Percentiles rank a stretch among this genome's conserved stretches.
phyloP scores from a whole-genome alignment of 1,284 basidiomycete genomes.

The Malassezia globosa region DNA sequence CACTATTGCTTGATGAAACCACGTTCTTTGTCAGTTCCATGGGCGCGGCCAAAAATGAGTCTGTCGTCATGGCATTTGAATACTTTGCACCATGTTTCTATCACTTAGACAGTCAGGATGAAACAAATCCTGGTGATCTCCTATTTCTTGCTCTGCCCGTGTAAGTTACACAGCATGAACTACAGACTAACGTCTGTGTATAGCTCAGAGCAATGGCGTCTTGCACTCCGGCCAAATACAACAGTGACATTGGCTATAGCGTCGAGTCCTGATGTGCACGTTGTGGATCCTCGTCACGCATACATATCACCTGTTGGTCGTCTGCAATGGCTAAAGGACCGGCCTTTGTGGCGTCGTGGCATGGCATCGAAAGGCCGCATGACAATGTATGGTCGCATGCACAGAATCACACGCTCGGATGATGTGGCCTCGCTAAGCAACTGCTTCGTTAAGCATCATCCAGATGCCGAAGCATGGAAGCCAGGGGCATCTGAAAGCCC shows the following conservation, averaged over 20 bases:
- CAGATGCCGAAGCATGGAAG: slow-evolving; percentile 34
- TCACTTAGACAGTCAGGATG: background rate
- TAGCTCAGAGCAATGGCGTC: slow-evolving; percentile 37
- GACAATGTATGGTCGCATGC: slow-evolving; percentile 37
- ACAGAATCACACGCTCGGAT: slow-evolving; percentile 16
- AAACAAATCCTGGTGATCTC: slow-evolving; percentile 23
- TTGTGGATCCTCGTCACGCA: slow-evolving; percentile 30
- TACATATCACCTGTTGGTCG: slow-evolving; percentile 1
- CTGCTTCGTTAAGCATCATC: slow-evolving; percentile 31
- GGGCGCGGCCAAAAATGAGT: background rate
- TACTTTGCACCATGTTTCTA: slow-evolving; percentile 40
- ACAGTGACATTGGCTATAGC: slow-evolving; percentile 32
- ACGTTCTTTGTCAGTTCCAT: slow-evolving; percentile 5
- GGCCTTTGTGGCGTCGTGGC: slow-evolving; percentile 37
- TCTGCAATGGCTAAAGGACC: slow-evolving; percentile 22
- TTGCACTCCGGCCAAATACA: slow-evolving; percentile 21
- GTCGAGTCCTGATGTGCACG: slow-evolving; percentile 23
- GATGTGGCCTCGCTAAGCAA: background rate
- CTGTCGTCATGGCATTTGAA: slow-evolving; percentile 15
- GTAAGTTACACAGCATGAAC: slow-evolving; percentile 8
- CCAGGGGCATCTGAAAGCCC: slow-evolving; percentile 31
- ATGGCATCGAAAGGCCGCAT: slow-evolving; percentile 41
- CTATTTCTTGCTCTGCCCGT: slow-evolving; percentile 40
- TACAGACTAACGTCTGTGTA: too few relatives aligned
- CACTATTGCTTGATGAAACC: slow-evolving; percentile 1